Percentiles rank a stretch among this genome's conserved stretches.
phyloP scores from a whole-genome alignment of 2,329 filamentous ascomycete species.

The Ascochyta fabae region DNA sequence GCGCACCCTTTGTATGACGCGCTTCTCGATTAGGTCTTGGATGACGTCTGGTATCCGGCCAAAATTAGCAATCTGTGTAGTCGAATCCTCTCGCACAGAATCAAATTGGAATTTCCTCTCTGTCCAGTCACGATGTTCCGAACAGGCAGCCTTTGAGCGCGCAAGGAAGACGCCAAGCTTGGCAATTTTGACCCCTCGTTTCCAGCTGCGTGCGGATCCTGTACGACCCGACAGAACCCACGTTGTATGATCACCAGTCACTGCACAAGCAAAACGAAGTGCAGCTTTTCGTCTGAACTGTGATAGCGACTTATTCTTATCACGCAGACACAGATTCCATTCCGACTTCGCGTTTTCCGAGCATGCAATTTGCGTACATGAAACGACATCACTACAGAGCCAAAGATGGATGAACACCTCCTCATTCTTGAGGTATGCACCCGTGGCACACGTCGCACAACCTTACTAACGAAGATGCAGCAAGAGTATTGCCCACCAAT shows the following conservation, averaged over 20 bases:
- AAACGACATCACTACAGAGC: constrained; percentile 34
- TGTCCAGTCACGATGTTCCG: neutral
- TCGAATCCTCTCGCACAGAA: neutral
- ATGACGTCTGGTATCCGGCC: constrained; percentile 11
- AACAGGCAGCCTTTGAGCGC: neutral
- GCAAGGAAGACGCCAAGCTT: constrained; percentile 8
- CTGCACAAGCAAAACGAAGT: neutral
- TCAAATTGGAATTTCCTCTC: neutral
- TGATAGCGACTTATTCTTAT: neutral
- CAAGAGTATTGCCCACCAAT: constrained; percentile 75
- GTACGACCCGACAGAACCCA: neutral
- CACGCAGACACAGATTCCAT: neutral
- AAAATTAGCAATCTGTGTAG: neutral
- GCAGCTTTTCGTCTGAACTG: neutral
- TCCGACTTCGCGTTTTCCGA: constrained; percentile 17
- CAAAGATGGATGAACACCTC: constrained; percentile 47
- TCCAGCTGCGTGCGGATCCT: neutral
- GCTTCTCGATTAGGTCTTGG: neutral
- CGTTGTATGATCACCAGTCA: neutral
- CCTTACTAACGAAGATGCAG: constrained; percentile 51
- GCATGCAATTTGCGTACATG: constrained; percentile 34
- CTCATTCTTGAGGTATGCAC: constrained; percentile 40
- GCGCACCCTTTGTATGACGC: constrained; percentile 1
- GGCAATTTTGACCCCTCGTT: constrained; percentile 10
- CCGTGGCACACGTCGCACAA: constrained; percentile 7